A percentile compares a stretch with the other conserved stretches of the same genome.
Conservation (phyloP, 345 rosid genomes). For the Boechera divaricarpa region DNA sequence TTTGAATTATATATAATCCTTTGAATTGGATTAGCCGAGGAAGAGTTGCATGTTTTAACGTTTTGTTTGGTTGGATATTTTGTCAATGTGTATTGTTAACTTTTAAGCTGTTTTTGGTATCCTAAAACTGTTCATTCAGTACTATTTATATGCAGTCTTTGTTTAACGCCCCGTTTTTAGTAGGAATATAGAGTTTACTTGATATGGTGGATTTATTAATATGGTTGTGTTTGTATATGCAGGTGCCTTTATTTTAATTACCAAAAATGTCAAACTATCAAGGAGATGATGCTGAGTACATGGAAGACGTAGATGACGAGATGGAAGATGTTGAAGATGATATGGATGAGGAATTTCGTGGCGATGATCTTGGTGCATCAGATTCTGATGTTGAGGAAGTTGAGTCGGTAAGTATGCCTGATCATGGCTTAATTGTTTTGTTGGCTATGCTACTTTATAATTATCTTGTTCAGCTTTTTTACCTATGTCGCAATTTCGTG, state of each 20-base stretch:
- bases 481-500: neutral
- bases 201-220: neutral
- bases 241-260: neutral
- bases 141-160: neutral
- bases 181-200: neutral
- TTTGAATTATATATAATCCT: neutral
- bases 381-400: constrained; percentile 77
- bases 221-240: constrained; percentile 3
- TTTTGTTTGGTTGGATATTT: neutral
- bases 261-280: constrained; percentile 61
- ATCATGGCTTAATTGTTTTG: constrained; percentile 31
- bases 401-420: constrained; percentile 50
- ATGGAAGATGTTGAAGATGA: constrained; percentile 71
- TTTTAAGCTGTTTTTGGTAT: neutral
- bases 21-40: neutral
- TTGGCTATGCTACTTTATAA: constrained; percentile 46
- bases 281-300: constrained; percentile 66
- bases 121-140: neutral
- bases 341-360: constrained; percentile 55
- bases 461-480: constrained; percentile 31
- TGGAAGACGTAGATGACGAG: constrained; percentile 70
- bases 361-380: constrained; percentile 53
- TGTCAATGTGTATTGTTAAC: neutral
- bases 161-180: neutral
- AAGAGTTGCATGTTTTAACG: constrained; percentile 19